Percentiles rank a stretch among this genome's conserved stretches.
Conservation (phyloP, 2,329 filamentous ascomycete genomes). For the Colletotrichum australisinense region DNA sequence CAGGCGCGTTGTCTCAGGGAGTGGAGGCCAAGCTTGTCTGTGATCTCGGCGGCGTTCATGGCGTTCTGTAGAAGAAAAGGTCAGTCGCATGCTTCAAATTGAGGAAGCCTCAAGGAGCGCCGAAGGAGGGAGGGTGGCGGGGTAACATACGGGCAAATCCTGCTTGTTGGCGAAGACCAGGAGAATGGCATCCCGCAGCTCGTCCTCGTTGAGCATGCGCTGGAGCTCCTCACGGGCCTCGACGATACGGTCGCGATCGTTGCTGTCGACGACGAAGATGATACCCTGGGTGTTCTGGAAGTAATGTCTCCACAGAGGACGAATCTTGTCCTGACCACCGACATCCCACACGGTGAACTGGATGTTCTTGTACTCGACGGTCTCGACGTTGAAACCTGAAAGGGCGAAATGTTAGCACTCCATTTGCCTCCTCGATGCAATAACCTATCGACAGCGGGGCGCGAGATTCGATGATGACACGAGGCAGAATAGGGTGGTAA, state of each 20-base stretch:
- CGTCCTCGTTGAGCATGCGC: constrained; percentile 98
- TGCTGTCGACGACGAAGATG: constrained; percentile 99
- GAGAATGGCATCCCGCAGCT: constrained; percentile 96
- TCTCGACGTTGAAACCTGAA: constrained; percentile 98
- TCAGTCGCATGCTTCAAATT: constrained; percentile 17
- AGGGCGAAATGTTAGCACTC: constrained; percentile 39
- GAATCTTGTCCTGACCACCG: constrained; percentile 99
- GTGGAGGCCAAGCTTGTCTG: constrained; percentile 99
- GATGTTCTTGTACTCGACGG: constrained; percentile 99
- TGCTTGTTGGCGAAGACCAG: constrained; percentile 99
- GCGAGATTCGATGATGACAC: constrained; percentile 2
- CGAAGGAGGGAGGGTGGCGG: neutral
- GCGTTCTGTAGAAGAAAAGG: constrained; percentile 75
- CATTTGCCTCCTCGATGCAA: neutral
- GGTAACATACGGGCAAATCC: constrained; percentile 89
- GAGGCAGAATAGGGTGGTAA: neutral
- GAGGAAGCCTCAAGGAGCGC: neutral
- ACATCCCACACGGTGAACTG: constrained; percentile 99
- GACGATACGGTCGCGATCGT: constrained; percentile 97
- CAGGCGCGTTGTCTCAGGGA: constrained; percentile 98
- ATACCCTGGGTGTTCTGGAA: constrained; percentile 99
- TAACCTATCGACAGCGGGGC: neutral
- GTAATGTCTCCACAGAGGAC: constrained; percentile 99
- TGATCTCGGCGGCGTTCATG: constrained; percentile 99
- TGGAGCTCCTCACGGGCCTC: constrained; percentile 97